Percentiles rank a stretch among this genome's conserved stretches.
Evolutionary conservation across 129 eudicot species (phyloP).

Genomic region (Centrapalus pauciflorus): DNA sequence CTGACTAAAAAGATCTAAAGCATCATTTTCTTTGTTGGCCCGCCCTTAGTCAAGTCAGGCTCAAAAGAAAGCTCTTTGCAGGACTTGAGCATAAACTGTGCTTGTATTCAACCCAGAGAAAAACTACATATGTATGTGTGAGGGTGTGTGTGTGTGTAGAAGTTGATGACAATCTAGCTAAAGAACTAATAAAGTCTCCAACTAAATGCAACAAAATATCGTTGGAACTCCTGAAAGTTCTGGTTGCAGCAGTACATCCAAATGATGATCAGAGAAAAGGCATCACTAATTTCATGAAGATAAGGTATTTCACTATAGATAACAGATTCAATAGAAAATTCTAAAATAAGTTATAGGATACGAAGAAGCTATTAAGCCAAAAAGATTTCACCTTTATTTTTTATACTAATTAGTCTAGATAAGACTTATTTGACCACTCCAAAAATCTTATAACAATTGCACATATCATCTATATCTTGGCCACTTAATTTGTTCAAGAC

Average conservation of each 20-base stretch:
- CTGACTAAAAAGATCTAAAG: background rate
- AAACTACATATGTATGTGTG: too few species aligned
- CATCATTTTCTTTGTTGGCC: background rate
- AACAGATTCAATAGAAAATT: background rate
- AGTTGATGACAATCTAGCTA: too few species aligned
- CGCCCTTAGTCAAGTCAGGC: too few species aligned
- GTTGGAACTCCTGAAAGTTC: background rate
- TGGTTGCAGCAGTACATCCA: background rate
- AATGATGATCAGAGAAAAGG: background rate
- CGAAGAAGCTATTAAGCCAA: too few species aligned
- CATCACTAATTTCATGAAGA: background rate
- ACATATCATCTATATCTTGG: too few species aligned
- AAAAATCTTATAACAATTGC: too few species aligned
- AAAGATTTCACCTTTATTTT: background rate
- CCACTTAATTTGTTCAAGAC: background rate
- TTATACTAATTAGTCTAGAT: background rate
- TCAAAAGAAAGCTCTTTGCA: background rate
- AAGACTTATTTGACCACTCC: background rate
- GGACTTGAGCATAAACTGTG: background rate
- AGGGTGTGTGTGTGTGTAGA: too few species aligned
- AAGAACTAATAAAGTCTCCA: too few species aligned
- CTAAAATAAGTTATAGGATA: too few species aligned
- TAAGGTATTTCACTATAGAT: background rate
- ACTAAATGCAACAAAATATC: background rate
- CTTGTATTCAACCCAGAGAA: background rate